Base-by-base conservation (phyloP, 2,329 filamentous ascomycete species). In the Polytolypa hystricis region DNA sequence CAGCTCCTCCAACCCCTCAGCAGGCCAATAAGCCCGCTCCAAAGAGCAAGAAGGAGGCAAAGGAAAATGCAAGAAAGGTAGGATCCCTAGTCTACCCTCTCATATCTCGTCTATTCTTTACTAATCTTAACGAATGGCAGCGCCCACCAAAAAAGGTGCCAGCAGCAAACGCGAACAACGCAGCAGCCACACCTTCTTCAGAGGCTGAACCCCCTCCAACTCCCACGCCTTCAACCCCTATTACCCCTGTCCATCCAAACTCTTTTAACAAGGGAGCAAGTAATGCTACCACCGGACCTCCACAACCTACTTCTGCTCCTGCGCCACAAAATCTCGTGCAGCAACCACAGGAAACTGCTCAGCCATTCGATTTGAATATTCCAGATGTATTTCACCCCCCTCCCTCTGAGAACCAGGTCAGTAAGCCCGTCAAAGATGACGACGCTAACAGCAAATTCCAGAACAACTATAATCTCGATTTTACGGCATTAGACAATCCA, bases 1-100 rank as follows among this genome's bases (percentile, higher is more conserved):
- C 49, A 38, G 72, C 73, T 14, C 74, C 75, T 11, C 74, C 75
- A 4, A 79, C 76, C 4, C 76, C 76, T 2, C 73, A 70, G 42
- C 73, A 75, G 52, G 49, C 60, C n/a, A 71, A 68, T 51, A 79
- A 65, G 50, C 64, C 56, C n/a, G 69, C 66, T 33, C 71, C 69
- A 6, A 77, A 75, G 52, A 48, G 49, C n/a, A 78, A 77, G 62
- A 75, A 77, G 53, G 64, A 66, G 21, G 57, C 58, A 5, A 71
- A 72, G 47, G 69, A 72, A 42, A 65, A 64, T 27, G 26, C 35
- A 19, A 64, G 62, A 45, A 73, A 73, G 64, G 69, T 71, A 64
- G 36, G 33, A 49, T 47, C 26, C 12, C 20, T 23, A 12, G 11
- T n/a, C 23, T 11, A 18, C n/a, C 30, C 11, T 18, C 4, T 9